Evolutionary conservation across 805 yeast genomes (phyloP), one percentile per base, ranked within the genome.

Genomic region (Sungouiozyma ichnusensis): DNA sequence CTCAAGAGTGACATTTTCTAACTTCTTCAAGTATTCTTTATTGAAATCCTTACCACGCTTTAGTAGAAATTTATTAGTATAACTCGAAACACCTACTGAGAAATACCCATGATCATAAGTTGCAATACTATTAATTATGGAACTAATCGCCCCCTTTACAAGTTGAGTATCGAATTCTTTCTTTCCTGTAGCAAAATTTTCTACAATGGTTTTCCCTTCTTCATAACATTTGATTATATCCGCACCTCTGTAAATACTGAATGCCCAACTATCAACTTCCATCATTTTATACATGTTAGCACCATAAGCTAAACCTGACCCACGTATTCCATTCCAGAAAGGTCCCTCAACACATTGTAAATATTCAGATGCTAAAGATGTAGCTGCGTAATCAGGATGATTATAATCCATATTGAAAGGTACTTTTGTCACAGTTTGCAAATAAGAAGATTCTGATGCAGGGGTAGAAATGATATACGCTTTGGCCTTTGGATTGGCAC

Each of bases 261-360:
- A 85, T 3, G 71, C 68, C 47, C 90, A 61, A 41, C 71, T 74
- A 3, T 94, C 90, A 34, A 74, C 64, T 50, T 86, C 95, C 11
- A 74, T 55, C 47, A 73, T 71, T 38, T 76, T 69, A 36, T 69
- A 56, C 50, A 85, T 68, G 42, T 67, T 69, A 1, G 90, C 92
- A 33, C 96, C 97, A 60, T 92, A 92, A 0, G 97, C 97, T 35
- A 85, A 67, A 2, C 98, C 98, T 1, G 87, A 73, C 34, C 98
- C 98, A 63, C 98, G 76, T 29, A 92, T 84, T 43, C 94, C 95
- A 53, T 85, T 75, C 97, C 97, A 90, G 48, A 90, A 81, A 31
- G 97, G 98, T 2, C 98, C 98, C 60, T 92, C 98, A 16, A 85
- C 86, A 32, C 86, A 82, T 49, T 81, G 83, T 43, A 92, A 67